Conservation (phyloP, 148 eudicot species). For the Mesembryanthemum crystallinum region DNA sequence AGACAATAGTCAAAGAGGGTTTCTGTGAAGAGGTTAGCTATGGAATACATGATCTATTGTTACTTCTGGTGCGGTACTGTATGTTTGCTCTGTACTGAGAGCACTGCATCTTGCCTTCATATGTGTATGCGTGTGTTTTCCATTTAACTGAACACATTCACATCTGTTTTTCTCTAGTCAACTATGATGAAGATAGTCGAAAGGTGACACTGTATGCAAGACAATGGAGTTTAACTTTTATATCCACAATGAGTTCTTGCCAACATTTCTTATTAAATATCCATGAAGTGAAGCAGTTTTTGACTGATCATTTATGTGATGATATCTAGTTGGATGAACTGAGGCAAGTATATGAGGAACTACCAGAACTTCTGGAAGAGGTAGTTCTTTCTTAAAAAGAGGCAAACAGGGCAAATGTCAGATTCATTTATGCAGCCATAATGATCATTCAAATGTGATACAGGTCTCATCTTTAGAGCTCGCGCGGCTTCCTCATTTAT, state of each 20-base stretch:
- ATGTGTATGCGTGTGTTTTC: neutral
- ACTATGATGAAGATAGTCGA: neutral
- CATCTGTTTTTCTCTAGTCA: neutral
- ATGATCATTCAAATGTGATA: slow-evolving; percentile 21
- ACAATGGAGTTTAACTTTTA: neutral
- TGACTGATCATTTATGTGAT: slow-evolving; percentile 20
- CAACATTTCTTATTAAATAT: neutral
- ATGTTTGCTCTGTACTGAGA: neutral
- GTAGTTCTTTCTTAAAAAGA: slow-evolving; percentile 33
- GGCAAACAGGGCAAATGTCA: slow-evolving; percentile 10
- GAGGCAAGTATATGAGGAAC: slow-evolving; percentile 91
- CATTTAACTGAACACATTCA: neutral
- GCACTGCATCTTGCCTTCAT: neutral
- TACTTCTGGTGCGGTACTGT: neutral
- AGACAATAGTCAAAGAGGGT: slow-evolving; percentile 79
- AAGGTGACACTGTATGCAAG: neutral
- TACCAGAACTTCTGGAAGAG: slow-evolving; percentile 95
- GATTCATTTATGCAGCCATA: slow-evolving; percentile 2
- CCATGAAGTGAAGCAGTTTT: neutral
- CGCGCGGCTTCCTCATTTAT: slow-evolving; percentile 69
- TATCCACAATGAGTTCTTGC: slow-evolving; percentile 3
- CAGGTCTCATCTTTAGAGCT: slow-evolving; percentile 89
- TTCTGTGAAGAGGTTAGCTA: slow-evolving; percentile 91
- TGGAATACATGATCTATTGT: slow-evolving; percentile 16
- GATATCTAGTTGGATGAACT: slow-evolving; percentile 79